A percentile compares a stretch with the other conserved stretches of the same genome.
Conservation (phyloP, 164 flowering plant genomes). For the Aristolochia californica region DNA sequence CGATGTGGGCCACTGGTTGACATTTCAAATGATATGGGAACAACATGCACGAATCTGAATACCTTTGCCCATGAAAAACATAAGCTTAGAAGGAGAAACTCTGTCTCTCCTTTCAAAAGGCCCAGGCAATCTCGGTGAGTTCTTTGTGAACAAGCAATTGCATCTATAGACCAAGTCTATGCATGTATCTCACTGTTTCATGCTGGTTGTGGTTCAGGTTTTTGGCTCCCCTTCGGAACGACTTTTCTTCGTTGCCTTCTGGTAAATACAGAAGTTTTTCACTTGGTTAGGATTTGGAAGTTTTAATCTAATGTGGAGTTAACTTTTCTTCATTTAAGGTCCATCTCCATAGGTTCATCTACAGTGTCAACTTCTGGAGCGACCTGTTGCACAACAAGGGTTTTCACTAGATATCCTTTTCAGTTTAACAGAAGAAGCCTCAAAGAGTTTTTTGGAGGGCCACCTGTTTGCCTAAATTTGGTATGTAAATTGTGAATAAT, state of each 20-base stretch:
- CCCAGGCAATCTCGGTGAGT: constrained; percentile 55
- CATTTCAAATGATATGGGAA: constrained; percentile 40
- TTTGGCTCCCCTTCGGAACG: constrained; percentile 43
- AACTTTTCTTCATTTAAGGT: constrained; percentile 10
- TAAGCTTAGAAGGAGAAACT: constrained; percentile 31
- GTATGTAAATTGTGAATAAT: constrained; percentile 18
- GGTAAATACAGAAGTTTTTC: constrained; percentile 28
- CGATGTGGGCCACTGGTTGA: constrained; percentile 29
- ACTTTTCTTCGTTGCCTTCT: constrained; percentile 16
- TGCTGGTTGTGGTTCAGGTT: constrained; percentile 24
- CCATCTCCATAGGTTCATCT: constrained; percentile 31
- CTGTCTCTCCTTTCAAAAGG: constrained; percentile 77
- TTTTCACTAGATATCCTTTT: constrained; percentile 54
- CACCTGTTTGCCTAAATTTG: constrained; percentile 27
- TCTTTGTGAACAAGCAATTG: background rate
- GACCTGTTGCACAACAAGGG: constrained; percentile 26
- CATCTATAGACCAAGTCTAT: background rate
- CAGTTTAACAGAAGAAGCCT: constrained; percentile 35
- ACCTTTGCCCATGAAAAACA: constrained; percentile 29
- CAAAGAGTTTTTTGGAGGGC: constrained; percentile 55
- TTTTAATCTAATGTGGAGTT: constrained; percentile 1
- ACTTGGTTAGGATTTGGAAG: background rate
- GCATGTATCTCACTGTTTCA: background rate
- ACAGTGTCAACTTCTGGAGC: constrained; percentile 22
- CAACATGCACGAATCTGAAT: constrained; percentile 14